A percentile compares a stretch with the other conserved stretches of the same genome.
These are phyloP conservation scores for Venturia effusa DNA, from an alignment of 2,329 filamentous ascomycete genomes.

Conservation along the genomic window DNA sequence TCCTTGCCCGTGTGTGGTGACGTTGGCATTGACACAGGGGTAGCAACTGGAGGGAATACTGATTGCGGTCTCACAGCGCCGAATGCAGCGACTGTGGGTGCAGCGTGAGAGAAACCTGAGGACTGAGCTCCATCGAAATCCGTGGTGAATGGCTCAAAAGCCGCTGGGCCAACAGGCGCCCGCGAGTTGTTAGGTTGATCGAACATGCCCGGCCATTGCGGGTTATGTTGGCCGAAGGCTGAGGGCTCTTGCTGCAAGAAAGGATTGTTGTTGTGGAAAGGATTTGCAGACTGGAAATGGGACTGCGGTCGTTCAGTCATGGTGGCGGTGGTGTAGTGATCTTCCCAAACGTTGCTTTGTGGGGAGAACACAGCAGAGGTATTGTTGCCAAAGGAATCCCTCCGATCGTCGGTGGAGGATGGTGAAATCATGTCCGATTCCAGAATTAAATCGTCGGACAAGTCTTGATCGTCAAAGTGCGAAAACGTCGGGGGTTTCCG, in stretches of 20 bases:
- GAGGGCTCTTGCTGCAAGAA: slow-evolving; percentile 52
- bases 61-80: slow-evolving; percentile 36
- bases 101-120: slow-evolving; percentile 31
- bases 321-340: slow-evolving; percentile 31
- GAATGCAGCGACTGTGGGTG: slow-evolving; percentile 29
- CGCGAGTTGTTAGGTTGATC: slow-evolving; percentile 57
- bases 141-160: slow-evolving; percentile 52
- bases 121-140: slow-evolving; percentile 38
- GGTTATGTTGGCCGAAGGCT: slow-evolving; percentile 15
- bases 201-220: slow-evolving; percentile 37
- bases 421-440: slow-evolving; percentile 41
- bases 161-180: slow-evolving; percentile 63
- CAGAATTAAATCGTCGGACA: slow-evolving; percentile 39
- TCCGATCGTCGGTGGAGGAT: slow-evolving; percentile 28
- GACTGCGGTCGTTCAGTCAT: slow-evolving; percentile 24
- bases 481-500: slow-evolving; percentile 25
- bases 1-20: slow-evolving; percentile 46
- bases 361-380: slow-evolving; percentile 41
- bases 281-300: slow-evolving; percentile 31
- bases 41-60: slow-evolving; percentile 37
- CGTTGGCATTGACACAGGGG: slow-evolving; percentile 37
- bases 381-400: slow-evolving; percentile 36
- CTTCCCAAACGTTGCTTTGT: slow-evolving; percentile 39
- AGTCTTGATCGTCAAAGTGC: slow-evolving; percentile 39
- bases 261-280: slow-evolving; percentile 37